Conservation (phyloP, 352 stramenopile species). For the Phytophthora kernoviae region DNA sequence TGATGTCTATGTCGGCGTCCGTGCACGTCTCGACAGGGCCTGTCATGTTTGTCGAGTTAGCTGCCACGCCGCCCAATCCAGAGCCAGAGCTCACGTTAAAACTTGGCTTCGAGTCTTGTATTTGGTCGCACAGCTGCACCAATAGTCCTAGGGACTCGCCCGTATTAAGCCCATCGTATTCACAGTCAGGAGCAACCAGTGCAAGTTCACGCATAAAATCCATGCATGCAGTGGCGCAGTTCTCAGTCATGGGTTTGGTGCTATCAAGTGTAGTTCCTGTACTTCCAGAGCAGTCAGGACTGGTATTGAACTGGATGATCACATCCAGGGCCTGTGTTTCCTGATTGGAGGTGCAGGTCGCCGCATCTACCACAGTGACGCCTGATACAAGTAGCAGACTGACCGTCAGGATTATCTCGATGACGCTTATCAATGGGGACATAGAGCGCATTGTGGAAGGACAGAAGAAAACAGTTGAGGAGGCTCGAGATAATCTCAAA, state of each 20-base stretch:
- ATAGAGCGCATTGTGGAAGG: slow-evolving; percentile 1
- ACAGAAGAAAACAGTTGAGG: too few relatives aligned
- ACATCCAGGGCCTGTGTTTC: too few relatives aligned
- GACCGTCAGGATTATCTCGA: too few relatives aligned
- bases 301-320: too few relatives aligned
- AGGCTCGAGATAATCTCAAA: background rate
- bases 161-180: slow-evolving; percentile 20
- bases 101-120: background rate
- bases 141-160: slow-evolving; percentile 6
- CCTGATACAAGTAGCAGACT: too few relatives aligned
- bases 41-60: background rate
- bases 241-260: slow-evolving; percentile 6
- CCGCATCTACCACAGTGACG: too few relatives aligned
- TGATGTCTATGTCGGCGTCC: slow-evolving; percentile 2
- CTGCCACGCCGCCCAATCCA: background rate
- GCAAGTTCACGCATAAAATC: slow-evolving; percentile 11
- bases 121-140: slow-evolving; percentile 9
- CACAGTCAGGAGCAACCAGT: slow-evolving; percentile 18
- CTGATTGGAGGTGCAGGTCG: slow-evolving; percentile 13
- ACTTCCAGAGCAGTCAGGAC: too few relatives aligned
- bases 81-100: background rate
- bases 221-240: slow-evolving; percentile 20
- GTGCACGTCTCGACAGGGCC: slow-evolving; percentile 3
- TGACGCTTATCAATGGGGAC: slow-evolving; percentile 5
- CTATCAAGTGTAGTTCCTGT: slow-evolving; percentile 9